Evolutionary conservation across 352 stramenopile genomes (phyloP).

Genomic region (Pythium periplocum): DNA sequence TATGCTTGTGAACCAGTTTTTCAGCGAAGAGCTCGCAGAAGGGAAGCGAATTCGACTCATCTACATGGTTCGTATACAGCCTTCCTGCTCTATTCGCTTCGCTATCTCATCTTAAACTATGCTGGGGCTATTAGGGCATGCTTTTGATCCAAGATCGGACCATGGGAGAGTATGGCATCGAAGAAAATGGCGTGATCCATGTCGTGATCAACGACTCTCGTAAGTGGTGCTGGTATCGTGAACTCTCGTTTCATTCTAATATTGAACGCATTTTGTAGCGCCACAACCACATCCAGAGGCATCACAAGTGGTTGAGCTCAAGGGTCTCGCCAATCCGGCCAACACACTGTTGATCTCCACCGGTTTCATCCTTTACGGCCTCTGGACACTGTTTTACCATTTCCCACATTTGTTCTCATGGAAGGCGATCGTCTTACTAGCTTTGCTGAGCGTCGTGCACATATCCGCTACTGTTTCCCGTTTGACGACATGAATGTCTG

Average conservation of each 20-base stretch:
- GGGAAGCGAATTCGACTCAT: conserved; percentile 68
- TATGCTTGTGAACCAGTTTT: conserved; percentile 35
- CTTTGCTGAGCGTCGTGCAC: conserved; percentile 53
- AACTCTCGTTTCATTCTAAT: no score
- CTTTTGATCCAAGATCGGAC: conserved; percentile 48
- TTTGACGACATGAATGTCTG: conserved; percentile 25
- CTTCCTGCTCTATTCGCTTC: not conserved
- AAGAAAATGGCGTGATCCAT: conserved; percentile 72
- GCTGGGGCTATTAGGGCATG: conserved; percentile 36
- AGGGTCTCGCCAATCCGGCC: conserved; percentile 43
- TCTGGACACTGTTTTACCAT: conserved; percentile 81
- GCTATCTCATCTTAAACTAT: not conserved
- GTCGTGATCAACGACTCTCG: conserved; percentile 64
- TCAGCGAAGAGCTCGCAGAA: conserved; percentile 38
- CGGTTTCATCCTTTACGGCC: conserved; percentile 55
- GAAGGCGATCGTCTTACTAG: conserved; percentile 67
- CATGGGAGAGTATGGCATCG: conserved; percentile 77
- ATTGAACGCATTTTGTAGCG: conserved; percentile 15
- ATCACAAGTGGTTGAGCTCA: conserved; percentile 35
- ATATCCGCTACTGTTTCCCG: conserved; percentile 50
- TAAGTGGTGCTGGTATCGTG: conserved; percentile 22
- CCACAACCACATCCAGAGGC: conserved; percentile 35
- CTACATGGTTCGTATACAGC: conserved; percentile 43
- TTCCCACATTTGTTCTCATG: conserved; percentile 74
- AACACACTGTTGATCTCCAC: conserved; percentile 62